Percentiles rank a stretch among this genome's conserved stretches.
phyloP scores from a whole-genome alignment of 768 basidiomycete genomes.

The Ramaria sp. region DNA sequence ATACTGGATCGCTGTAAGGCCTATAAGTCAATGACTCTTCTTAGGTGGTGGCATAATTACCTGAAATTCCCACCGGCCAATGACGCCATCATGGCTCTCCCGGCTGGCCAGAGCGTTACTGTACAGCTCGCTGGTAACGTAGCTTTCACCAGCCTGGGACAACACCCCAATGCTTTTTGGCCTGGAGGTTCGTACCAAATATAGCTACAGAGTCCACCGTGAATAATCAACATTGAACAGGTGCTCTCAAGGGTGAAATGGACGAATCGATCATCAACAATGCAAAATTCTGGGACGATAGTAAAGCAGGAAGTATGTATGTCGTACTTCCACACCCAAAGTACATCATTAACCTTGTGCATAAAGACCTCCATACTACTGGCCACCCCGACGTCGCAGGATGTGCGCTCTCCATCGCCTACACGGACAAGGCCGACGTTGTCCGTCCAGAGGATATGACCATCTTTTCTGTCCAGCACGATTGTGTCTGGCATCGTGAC shows the following conservation, averaged over 20 bases:
- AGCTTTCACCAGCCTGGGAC: background rate
- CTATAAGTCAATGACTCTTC: background rate
- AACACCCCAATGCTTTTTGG: background rate
- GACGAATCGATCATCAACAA: slow-evolving; percentile 2
- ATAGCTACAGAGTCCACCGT: background rate
- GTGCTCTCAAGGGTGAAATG: background rate
- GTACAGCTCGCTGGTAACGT: slow-evolving; percentile 44
- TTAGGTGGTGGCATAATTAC: slow-evolving; percentile 51
- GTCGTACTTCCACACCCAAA: background rate
- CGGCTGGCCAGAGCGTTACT: slow-evolving; percentile 44
- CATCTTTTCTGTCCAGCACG: slow-evolving; percentile 66
- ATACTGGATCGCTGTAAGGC: background rate
- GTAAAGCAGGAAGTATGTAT: background rate
- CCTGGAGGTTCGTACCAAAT: background rate
- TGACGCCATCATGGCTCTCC: slow-evolving; percentile 47
- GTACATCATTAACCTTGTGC: background rate
- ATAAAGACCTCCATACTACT: slow-evolving; percentile 41
- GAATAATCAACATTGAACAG: background rate
- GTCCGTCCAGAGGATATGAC: slow-evolving; percentile 62
- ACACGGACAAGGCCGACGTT: slow-evolving; percentile 46
- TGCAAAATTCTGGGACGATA: background rate
- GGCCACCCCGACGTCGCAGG: slow-evolving; percentile 45
- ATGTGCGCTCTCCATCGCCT: slow-evolving; percentile 67
- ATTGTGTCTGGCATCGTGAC: slow-evolving; percentile 61
- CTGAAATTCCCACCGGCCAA: slow-evolving; percentile 46